Evolutionary conservation across 441 rosid species (phyloP).

Genomic region (Metrosideros polymorpha): DNA sequence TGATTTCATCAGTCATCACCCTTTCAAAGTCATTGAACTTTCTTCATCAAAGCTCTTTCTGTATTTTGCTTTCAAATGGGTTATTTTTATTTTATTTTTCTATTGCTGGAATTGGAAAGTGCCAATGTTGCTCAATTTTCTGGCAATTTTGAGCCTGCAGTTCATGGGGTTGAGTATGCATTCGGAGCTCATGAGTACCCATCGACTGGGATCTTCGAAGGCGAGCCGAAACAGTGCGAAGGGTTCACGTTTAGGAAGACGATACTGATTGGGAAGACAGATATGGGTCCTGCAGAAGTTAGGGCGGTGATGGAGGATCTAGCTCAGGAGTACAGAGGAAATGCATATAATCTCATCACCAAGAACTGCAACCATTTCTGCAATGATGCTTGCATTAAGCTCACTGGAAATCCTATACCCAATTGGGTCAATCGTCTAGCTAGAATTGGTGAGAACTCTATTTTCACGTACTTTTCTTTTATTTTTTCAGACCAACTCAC

Average conservation of each 20-base stretch:
- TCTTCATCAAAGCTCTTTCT: not conserved
- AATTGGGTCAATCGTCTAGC: constrained; percentile 98
- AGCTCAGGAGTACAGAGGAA: constrained; percentile 65
- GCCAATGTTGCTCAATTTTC: not conserved
- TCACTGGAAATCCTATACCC: constrained; percentile 84
- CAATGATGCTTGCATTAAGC: constrained; percentile 68
- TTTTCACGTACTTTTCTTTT: not conserved
- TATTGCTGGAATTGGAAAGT: not conserved
- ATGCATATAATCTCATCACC: constrained; percentile 80
- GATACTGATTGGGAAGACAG: constrained; percentile 86
- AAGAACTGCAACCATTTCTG: constrained; percentile 99
- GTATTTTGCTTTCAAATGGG: not conserved
- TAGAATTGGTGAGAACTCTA: constrained; percentile 52
- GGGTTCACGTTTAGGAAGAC: constrained; percentile 84
- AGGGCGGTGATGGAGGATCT: constrained; percentile 76
- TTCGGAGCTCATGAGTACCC: constrained; percentile 94
- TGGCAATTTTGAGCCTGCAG: constrained; percentile 24
- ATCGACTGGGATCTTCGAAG: constrained; percentile 91
- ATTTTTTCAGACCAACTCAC: not conserved
- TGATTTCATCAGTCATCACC: not conserved
- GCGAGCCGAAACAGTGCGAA: constrained; percentile 78
- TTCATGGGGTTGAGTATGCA: constrained; percentile 90
- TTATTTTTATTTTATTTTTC: not conserved
- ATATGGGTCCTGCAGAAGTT: constrained; percentile 48
- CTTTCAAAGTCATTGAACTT: not conserved